Conservation (phyloP, 805 yeast genomes). For the Cyberlindnera lachancei region DNA sequence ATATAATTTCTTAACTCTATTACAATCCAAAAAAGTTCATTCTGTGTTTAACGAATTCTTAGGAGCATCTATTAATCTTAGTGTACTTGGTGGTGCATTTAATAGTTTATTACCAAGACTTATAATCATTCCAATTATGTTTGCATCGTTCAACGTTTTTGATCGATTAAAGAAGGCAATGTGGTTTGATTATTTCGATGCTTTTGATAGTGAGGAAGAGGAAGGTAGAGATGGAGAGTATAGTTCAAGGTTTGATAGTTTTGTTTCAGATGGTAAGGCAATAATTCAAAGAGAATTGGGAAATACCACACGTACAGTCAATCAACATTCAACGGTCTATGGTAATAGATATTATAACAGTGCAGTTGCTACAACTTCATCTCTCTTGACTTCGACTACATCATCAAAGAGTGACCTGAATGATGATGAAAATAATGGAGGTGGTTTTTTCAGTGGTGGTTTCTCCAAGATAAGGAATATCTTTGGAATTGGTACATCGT, state of each 20-base stretch:
- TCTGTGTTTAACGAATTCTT: conserved; percentile 63
- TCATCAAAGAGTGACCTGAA: neutral
- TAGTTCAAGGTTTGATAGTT: conserved; percentile 8
- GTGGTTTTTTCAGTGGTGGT: neutral
- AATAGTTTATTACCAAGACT: conserved; percentile 74
- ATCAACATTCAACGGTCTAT: too few relatives aligned
- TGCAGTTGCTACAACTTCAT: too few relatives aligned
- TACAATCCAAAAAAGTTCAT: conserved; percentile 36
- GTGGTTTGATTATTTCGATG: conserved; percentile 24
- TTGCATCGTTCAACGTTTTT: conserved; percentile 61
- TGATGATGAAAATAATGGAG: neutral
- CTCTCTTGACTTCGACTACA: too few relatives aligned
- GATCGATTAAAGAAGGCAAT: conserved; percentile 41
- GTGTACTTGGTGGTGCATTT: conserved; percentile 64
- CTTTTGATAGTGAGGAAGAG: conserved; percentile 34
- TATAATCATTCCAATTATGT: conserved; percentile 57
- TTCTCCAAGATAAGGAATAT: too few relatives aligned
- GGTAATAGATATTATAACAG: too few relatives aligned
- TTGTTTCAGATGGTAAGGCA: conserved; percentile 19
- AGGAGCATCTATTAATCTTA: conserved; percentile 67
- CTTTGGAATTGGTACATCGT: too few relatives aligned
- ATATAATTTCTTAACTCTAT: conserved; percentile 67
- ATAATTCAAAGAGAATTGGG: conserved; percentile 20
- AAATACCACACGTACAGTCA: neutral
- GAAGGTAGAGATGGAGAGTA: conserved; percentile 18